phyloP scores from a whole-genome alignment of 257 asterid genomes.

The Solanum appendiculatum region DNA sequence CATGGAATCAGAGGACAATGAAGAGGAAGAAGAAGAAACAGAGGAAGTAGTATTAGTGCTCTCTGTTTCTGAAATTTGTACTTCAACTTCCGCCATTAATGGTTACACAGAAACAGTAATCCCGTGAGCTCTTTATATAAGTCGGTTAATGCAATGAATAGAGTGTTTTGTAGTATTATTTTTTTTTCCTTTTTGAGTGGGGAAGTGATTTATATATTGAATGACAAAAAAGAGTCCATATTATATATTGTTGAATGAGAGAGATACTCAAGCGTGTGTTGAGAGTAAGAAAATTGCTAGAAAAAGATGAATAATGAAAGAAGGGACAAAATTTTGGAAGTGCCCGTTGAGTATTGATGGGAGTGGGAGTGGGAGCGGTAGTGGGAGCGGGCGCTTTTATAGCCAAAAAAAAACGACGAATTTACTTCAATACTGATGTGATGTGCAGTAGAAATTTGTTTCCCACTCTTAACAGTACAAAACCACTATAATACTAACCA shows the following conservation, averaged over 20 bases:
- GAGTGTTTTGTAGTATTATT: not conserved
- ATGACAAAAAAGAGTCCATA: not conserved
- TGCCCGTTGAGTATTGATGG: constrained; percentile 10
- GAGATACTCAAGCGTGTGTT: not conserved
- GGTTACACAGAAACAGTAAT: not conserved
- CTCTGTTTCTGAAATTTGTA: not conserved
- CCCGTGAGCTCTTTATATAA: not conserved
- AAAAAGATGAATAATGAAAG: not conserved
- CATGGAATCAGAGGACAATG: not conserved
- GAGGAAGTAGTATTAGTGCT: not conserved
- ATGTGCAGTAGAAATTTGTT: not conserved
- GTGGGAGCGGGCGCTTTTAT: not conserved
- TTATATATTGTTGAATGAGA: not conserved
- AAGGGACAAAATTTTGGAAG: constrained; percentile 1
- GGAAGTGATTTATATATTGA: not conserved
- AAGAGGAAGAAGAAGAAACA: not conserved
- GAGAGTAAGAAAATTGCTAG: not conserved
- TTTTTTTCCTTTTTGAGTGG: not conserved
- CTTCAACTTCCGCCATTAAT: not conserved
- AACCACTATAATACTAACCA: constrained; percentile 8
- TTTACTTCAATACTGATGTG: not conserved
- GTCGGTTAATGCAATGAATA: not conserved
- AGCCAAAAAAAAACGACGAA: not conserved
- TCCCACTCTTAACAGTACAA: not conserved
- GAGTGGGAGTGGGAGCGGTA: not conserved